These are phyloP conservation scores for Colletotrichum agaves DNA, from an alignment of 2,329 filamentous ascomycete genomes.

Conservation along the genomic window DNA sequence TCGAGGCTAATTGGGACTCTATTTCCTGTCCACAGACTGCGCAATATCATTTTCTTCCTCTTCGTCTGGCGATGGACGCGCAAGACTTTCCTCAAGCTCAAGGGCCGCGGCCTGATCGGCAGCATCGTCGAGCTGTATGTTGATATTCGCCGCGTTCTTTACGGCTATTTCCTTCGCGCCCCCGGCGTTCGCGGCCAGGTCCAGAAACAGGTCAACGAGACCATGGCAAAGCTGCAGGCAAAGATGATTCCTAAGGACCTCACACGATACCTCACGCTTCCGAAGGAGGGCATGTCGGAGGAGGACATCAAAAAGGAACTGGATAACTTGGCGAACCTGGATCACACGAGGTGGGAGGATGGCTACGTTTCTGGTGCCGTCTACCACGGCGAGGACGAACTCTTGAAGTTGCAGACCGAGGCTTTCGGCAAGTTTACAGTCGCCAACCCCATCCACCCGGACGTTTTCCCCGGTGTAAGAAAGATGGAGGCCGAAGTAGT, in stretches of 20 bases:
- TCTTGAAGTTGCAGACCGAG: constrained; percentile 88
- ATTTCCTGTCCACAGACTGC: constrained; percentile 64
- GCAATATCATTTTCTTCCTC: constrained; percentile 88
- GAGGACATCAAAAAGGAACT: constrained; percentile 86
- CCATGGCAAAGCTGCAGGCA: constrained; percentile 80
- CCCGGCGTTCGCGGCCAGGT: constrained; percentile 90
- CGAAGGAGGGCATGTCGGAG: constrained; percentile 83
- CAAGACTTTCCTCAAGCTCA: constrained; percentile 83
- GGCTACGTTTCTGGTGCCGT: constrained; percentile 94
- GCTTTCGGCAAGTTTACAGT: constrained; percentile 96
- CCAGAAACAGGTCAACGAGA: constrained; percentile 83
- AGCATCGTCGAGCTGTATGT: constrained; percentile 80
- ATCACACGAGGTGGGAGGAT: constrained; percentile 97
- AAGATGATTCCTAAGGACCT: constrained; percentile 84
- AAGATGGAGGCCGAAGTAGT: constrained; percentile 99
- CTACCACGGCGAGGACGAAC: constrained; percentile 88
- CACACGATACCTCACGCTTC: constrained; percentile 79
- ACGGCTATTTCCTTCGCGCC: constrained; percentile 85
- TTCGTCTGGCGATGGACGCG: constrained; percentile 88
- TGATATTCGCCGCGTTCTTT: constrained; percentile 76
- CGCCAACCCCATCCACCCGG: constrained; percentile 95
- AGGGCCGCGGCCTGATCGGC: constrained; percentile 87
- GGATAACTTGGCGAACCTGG: constrained; percentile 81
- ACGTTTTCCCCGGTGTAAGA: constrained; percentile 95
- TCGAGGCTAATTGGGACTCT: constrained; percentile 14